These are phyloP conservation scores for Sporothrix phasma DNA, from an alignment of 2,329 filamentous ascomycete genomes.

Conservation along the genomic window DNA sequence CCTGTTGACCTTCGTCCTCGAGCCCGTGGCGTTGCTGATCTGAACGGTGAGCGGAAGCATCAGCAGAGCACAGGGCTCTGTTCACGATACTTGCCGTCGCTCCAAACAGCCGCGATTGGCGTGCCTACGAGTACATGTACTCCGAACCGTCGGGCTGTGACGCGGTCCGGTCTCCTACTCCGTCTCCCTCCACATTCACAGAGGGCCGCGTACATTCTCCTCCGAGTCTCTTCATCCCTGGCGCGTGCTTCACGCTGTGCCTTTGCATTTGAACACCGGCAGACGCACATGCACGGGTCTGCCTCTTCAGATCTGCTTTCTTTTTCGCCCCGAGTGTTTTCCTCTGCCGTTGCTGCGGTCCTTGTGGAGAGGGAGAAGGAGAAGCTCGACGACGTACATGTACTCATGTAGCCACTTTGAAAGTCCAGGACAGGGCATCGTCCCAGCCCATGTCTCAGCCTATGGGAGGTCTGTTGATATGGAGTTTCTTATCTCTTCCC, in stretches of 20 bases:
- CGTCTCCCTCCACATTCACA: background rate
- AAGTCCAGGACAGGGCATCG: too few species aligned
- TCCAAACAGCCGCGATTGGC: too few species aligned
- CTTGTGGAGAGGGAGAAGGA: background rate
- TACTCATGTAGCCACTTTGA: too few species aligned
- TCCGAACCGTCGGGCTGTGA: too few species aligned
- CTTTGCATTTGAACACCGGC: background rate
- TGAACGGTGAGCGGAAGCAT: too few species aligned
- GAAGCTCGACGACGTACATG: too few species aligned
- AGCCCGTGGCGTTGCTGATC: background rate
- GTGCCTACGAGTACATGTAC: too few species aligned
- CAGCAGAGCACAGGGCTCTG: background rate
- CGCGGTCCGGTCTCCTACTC: background rate
- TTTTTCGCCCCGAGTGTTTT: background rate
- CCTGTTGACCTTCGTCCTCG: background rate
- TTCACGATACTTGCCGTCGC: background rate
- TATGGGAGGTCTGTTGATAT: too few species aligned
- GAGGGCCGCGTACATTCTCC: too few species aligned
- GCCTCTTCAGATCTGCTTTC: background rate
- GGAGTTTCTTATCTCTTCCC: too few species aligned
- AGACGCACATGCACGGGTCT: background rate
- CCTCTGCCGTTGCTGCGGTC: conserved; percentile 2
- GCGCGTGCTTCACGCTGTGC: background rate
- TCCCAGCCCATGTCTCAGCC: too few species aligned
- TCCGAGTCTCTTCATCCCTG: background rate